Evolutionary conservation across 345 rosid species (phyloP).

Genomic region (Sisymbrium irio): DNA sequence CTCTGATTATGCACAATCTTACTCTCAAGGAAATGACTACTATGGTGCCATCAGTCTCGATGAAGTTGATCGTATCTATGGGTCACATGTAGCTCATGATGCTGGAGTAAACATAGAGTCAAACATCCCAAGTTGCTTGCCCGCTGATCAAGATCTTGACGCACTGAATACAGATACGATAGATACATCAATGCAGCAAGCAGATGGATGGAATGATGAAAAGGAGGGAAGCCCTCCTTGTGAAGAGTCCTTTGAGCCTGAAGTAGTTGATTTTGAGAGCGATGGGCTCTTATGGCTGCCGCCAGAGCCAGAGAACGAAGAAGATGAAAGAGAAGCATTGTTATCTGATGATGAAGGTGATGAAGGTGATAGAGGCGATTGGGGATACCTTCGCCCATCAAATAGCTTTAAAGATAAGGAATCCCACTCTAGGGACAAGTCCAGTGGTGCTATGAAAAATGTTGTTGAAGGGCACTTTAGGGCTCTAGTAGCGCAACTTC

Average conservation of each 20-base stretch:
- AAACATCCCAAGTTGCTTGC: slow-evolving; percentile 42
- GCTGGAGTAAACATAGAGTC: slow-evolving; percentile 46
- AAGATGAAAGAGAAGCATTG: slow-evolving; percentile 84
- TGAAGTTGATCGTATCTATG: slow-evolving; percentile 45
- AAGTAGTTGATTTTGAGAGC: slow-evolving; percentile 86
- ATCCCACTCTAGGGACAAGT: slow-evolving; percentile 50
- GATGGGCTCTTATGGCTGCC: slow-evolving; percentile 83
- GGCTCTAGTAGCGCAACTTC: slow-evolving; percentile 77
- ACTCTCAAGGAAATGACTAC: slow-evolving; percentile 50
- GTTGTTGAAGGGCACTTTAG: slow-evolving; percentile 90
- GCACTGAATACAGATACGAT: slow-evolving; percentile 40
- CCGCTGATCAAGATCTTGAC: slow-evolving; percentile 45
- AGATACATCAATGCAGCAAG: slow-evolving; percentile 37
- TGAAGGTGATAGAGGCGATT: slow-evolving; percentile 66
- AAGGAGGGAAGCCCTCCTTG: slow-evolving; percentile 36
- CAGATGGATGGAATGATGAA: slow-evolving; percentile 47
- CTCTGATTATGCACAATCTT: slow-evolving; percentile 58
- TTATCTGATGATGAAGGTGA: slow-evolving; percentile 67
- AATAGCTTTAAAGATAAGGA: slow-evolving; percentile 70
- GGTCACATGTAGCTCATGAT: slow-evolving; percentile 46
- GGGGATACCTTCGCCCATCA: slow-evolving; percentile 71
- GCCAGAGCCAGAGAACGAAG: slow-evolving; percentile 93
- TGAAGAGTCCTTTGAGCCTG: slow-evolving; percentile 51
- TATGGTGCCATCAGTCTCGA: slow-evolving; percentile 46
- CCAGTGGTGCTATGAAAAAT: slow-evolving; percentile 68